Evolutionary conservation across 768 basidiomycete genomes (phyloP), one percentile per base, ranked within the genome.

Genomic region (Boletus subcaerulescens): DNA sequence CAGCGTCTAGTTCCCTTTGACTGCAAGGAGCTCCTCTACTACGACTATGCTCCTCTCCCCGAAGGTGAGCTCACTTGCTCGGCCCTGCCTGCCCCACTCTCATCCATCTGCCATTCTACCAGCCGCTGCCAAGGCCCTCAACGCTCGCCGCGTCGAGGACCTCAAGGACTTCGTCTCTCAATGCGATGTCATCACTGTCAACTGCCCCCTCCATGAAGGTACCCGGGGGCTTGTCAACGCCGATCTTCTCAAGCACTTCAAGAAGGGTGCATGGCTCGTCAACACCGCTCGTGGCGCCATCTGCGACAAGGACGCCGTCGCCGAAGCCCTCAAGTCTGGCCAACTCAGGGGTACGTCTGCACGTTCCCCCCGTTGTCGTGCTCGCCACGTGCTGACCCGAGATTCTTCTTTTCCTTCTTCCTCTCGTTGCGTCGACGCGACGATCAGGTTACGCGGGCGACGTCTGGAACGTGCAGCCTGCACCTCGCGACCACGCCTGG

Each of bases 251-350:
- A 80, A 81, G 70, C 88, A 91, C 74, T 88, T 95, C 81, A 96
- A 96, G 81, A 87, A 89, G 70, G 93, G 91, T 46, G 82, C 92
- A 15, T 93, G 89, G 88, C 83, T 95, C 64, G 87, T 96, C 66
- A 96, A 96, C 81, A 93, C 91, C 29, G 91, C 91, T 48, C 90
- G 92, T 61, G 93, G 93, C 42, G 93, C 93, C 40, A 93, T 96
- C 64, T 92, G 89, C 68, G 86, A 91, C 73, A 84, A 84, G 60
- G 84, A 92, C 57, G 91, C 84, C 41, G 86, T 95, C 55, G 85
- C 86, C 5, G 84, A 69, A 0, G 91, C 93, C 13, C 69, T 96
- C 52, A 77, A 82, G 74, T 84, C 80, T 49, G 93, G 93, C 17
- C 88, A 91, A 31, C 71, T 95, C 57, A 70, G 74, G 52, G 93